Evolutionary conservation across 345 rosid genomes (phyloP), one percentile per base, ranked within the genome.

Genomic region (Dovyalis caffra): DNA sequence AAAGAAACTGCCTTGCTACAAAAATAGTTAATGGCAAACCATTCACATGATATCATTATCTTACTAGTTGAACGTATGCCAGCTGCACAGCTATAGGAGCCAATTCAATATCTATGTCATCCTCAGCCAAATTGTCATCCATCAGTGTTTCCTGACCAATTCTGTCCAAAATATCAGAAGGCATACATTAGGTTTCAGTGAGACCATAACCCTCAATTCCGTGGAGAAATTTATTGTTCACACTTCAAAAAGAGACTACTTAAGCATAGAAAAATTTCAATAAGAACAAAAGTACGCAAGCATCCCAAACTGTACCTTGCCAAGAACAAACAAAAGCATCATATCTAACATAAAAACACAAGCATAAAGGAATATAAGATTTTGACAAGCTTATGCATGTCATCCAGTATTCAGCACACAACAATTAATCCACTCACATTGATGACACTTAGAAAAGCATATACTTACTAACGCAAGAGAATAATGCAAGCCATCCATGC

Each of bases 41-140:
- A 64, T 15, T 72, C 0, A 6, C 57, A 60, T 1, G 14, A 73
- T 34, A 37, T 45, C 32, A 20, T 64, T 68, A 51, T 63, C 65
- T 47, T 82, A 94, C 99, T 95, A 90, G 98, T 78, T 88, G 91
- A 69, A 90, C 94, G 81, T 91, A 91, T 73, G 96, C 97, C 84
- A 95, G 75, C 60, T 95, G 99, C 62, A 91, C 99, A 71, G 87
- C 56, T 56, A 95, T 88, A 34, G 97, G 99, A 76, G 97, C 88
- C 75, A 95, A 78, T 90, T 95, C 99, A 76, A 71, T 85, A 84
- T 95, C 99, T 71, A 93, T 87, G 31, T 85, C 94, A 74, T 91
- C 97, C 70, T 94, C 96, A 73, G 89, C 91, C 73, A 77, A 83
- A 73, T 85, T 86, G 3, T 93, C 97, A 0, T 93, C 97, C 63